Evolutionary conservation across 805 yeast genomes (phyloP), one percentile per base, ranked within the genome.

Genomic region (Hanseniaspora occidentalis): DNA sequence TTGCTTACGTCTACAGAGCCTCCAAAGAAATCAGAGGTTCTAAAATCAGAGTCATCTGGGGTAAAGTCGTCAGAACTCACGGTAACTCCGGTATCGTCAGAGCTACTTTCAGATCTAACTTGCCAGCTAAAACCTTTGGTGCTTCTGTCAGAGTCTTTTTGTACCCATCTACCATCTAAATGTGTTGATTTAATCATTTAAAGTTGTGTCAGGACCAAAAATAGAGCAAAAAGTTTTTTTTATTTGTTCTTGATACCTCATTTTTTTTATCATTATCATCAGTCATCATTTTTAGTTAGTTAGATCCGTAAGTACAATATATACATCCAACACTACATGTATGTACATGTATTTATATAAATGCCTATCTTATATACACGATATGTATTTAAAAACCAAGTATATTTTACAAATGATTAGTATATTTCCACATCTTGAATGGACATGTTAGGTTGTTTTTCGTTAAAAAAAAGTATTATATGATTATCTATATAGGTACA

Each of bases 41-140:
- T 61, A 89, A 92, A 79, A 84, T 89, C 77, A 85, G 97, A 77
- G 96, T 92, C 64, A 86, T 92, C 76, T 92, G 98, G 98, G 98
- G 98, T 71, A 89, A 89, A 77, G 77, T 92, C 59, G 75, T 94
- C 74, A 88, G 97, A 81, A 75, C 96, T 59, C 98, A 92, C 82
- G 98, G 98, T 71, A 84, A 78, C 88, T 74, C 80, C 62, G 98
- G 98, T 75, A 75, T 84, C 57, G 96, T 92, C 60, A 89, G 98
- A 76, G 97, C 98, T 64, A 84, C 79, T 74, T 92, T 92, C 94
- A 88, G 84, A 77, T 78, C 83, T 73, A 92, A 92, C 88, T 81
- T 92, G 67, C 98, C 98, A 71, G 88, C 98, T 60, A 88, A 89
- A 84, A 86, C 97, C 61, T 89, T 92, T 70, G 98, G 98, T 76